Evolutionary conservation across 495 filamentous ascomycete species (phyloP).

Genomic region (Massariosphaeria phaeospora): DNA sequence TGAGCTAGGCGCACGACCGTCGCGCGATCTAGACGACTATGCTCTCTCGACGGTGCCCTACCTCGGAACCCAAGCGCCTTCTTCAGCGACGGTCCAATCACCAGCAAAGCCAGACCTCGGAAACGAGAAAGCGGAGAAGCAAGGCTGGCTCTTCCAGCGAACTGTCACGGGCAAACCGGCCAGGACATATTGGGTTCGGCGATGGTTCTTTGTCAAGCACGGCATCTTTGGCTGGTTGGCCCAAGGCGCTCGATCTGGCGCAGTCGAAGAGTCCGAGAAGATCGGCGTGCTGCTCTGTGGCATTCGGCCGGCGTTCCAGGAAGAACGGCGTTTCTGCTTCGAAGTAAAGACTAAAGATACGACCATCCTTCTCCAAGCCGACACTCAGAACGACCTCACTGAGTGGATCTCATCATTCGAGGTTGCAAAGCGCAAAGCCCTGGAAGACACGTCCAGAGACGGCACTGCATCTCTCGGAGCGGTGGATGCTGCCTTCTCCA

Average conservation of each 20-base stretch:
- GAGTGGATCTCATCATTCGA: constrained; percentile 94
- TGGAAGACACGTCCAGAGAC: constrained; percentile 68
- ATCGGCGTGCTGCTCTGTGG: constrained; percentile 93
- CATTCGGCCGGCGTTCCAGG: constrained; percentile 81
- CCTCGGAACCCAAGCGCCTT: constrained; percentile 65
- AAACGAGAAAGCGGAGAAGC: constrained; percentile 60
- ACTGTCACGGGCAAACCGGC: constrained; percentile 83
- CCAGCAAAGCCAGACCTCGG: constrained; percentile 40
- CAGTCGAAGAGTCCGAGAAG: constrained; percentile 91
- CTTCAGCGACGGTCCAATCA: constrained; percentile 49
- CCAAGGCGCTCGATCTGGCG: constrained; percentile 76
- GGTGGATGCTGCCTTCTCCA: constrained; percentile 82
- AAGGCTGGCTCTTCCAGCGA: constrained; percentile 87
- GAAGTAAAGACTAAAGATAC: constrained; percentile 98
- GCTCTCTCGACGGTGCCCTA: constrained; percentile 79
- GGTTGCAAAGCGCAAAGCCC: constrained; percentile 81
- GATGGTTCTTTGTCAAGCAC: constrained; percentile 93
- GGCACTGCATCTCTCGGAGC: constrained; percentile 55
- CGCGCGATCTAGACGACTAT: constrained; percentile 90
- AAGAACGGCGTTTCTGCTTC: constrained; percentile 94
- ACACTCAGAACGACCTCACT: constrained; percentile 81
- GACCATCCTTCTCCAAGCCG: constrained; percentile 82
- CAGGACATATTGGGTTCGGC: constrained; percentile 75
- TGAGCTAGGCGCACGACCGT: constrained; percentile 65
- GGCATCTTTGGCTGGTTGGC: constrained; percentile 95